phyloP scores from a whole-genome alignment of 108 stramenopile genomes.

The Aurantiochytrium sp. region DNA sequence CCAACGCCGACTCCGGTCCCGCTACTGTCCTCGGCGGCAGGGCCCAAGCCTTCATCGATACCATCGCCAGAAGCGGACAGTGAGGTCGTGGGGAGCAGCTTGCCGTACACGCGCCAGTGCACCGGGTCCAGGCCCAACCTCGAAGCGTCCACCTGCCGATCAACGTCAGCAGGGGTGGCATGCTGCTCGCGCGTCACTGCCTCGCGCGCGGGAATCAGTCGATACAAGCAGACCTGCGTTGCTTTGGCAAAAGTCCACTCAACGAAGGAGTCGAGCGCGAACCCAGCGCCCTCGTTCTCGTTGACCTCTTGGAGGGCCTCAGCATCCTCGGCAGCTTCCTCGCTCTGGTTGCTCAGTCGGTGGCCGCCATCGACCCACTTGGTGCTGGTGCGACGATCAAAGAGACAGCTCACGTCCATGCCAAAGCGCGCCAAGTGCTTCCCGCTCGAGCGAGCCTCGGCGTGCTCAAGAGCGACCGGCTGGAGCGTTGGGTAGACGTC shows the following conservation, averaged over 20 bases:
- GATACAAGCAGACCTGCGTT: not conserved
- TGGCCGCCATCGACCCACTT: slow-evolving; percentile 16
- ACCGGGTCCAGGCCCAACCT: not conserved
- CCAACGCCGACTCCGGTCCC: not conserved
- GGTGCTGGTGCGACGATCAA: not conserved
- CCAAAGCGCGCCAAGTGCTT: not conserved
- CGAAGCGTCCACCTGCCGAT: not conserved
- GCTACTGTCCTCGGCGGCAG: not conserved
- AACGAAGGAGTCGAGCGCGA: not conserved
- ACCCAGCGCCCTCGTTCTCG: not conserved
- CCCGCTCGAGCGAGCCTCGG: not conserved
- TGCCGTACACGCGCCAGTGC: not conserved
- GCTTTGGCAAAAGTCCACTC: not conserved
- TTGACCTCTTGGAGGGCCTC: not conserved
- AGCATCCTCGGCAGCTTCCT: not conserved
- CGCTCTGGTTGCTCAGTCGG: not conserved
- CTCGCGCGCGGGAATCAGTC: not conserved
- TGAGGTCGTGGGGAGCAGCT: too few species aligned
- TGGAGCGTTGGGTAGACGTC: not conserved
- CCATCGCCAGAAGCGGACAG: too few species aligned
- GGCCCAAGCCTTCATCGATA: not conserved
- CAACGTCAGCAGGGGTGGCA: not conserved
- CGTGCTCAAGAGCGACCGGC: not conserved
- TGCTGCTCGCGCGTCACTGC: not conserved
- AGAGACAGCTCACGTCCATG: not conserved